These are phyloP conservation scores for Solanum dulcamara DNA, from an alignment of 257 asterid genomes.

Conservation along the genomic window DNA sequence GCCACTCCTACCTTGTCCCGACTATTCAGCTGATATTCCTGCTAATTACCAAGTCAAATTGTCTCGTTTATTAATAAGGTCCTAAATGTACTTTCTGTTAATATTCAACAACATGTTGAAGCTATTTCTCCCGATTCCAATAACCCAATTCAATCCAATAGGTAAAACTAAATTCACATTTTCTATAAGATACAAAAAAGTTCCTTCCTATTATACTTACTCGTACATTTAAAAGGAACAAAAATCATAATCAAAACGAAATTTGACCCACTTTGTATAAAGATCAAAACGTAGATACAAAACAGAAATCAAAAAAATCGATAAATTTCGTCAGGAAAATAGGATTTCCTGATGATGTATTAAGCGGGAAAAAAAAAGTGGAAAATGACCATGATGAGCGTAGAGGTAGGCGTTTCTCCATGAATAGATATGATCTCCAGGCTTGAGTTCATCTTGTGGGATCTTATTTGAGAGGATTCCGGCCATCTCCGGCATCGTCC, in stretches of 20 bases:
- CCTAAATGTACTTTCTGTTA: neutral
- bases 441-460: conserved; percentile 32
- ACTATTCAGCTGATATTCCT: neutral
- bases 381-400: conserved; percentile 64
- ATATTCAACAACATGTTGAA: neutral
- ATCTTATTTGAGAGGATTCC: conserved; percentile 66
- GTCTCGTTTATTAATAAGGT: neutral
- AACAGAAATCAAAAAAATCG: neutral
- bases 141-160: no score
- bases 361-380: neutral
- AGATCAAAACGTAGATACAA: neutral
- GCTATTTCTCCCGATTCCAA: neutral
- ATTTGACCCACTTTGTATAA: neutral
- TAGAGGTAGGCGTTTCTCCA: conserved; percentile 75
- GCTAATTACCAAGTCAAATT: neutral
- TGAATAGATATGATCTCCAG: conserved; percentile 84
- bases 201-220: neutral
- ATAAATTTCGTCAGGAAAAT: neutral
- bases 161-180: neutral
- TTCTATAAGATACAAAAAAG: neutral
- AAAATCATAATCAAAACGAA: neutral
- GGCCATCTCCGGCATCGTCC: neutral
- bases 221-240: neutral
- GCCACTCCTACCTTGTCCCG: no score
- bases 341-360: neutral